A percentile compares a stretch with the other conserved stretches of the same genome.
phyloP scores from a whole-genome alignment of 805 yeast genomes.

The Saccharomycopsis schoenii region DNA sequence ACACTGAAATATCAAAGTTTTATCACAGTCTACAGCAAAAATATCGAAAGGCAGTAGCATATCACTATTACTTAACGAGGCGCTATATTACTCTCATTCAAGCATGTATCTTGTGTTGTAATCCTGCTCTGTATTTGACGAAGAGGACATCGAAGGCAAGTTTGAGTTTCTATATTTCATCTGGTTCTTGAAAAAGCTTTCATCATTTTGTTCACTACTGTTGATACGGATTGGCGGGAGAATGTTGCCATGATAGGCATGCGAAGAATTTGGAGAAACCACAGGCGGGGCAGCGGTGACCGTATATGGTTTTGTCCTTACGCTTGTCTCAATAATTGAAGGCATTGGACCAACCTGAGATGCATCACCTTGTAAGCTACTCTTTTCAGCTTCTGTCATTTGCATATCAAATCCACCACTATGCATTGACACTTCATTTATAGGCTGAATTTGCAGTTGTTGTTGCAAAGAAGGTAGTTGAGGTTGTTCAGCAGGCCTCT shows the following conservation, averaged over 20 bases:
- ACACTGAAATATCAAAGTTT: no score
- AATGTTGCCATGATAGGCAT: conserved; percentile 16
- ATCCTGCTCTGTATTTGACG: background rate
- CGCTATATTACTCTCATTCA: background rate
- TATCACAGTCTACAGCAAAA: no score
- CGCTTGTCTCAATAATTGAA: background rate
- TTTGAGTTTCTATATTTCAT: conserved; percentile 14
- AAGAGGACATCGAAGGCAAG: conserved; percentile 7
- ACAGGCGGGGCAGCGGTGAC: background rate
- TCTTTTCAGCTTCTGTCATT: no score
- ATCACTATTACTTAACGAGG: no score
- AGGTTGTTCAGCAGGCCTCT: no score
- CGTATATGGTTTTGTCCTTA: background rate
- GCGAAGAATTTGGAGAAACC: background rate
- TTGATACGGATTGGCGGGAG: conserved; percentile 9
- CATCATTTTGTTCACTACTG: conserved; percentile 2
- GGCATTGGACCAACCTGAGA: background rate
- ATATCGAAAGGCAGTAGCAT: no score
- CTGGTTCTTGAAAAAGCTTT: conserved; percentile 7
- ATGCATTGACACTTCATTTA: no score
- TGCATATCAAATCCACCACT: no score
- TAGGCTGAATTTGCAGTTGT: background rate
- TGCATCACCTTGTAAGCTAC: no score
- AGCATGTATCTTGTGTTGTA: background rate
- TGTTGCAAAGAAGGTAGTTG: background rate